Base-by-base conservation (phyloP, 164 flowering plant genomes). In the Saururus chinensis region DNA sequence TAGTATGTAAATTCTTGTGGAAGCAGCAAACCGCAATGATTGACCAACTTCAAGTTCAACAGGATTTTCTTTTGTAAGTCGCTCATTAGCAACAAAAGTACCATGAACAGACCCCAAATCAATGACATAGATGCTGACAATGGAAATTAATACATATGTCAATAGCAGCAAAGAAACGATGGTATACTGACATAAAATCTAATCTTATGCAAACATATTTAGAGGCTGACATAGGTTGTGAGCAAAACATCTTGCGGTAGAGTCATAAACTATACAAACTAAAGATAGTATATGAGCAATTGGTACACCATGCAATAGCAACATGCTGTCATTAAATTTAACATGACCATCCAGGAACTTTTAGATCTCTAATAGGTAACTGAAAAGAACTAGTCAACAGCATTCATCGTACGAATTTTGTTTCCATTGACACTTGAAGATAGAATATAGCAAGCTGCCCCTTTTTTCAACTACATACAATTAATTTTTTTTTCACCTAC, bases 91-190 rank as follows among this genome's bases (percentile, higher is more conserved):
- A 68, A 90, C 99, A 81, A 93, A 93, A 48, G 97, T 93, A 40
- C 97, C 97, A 70, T 93, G 98, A 16, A 82, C 98, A 66, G 99
- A 90, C 60, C 99, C 97, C 81, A 90, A 73, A 81, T 93, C 99
- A 64, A 93, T 88, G 35, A 93, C 97, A 69, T 74, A 93, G 59
- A 93, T 68, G 79, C 99, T 90, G 97, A 13, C 7, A 16, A 55
- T 13, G 23, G 23, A 55, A 10, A 23, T 55, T 23, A 24, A 55
- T 55, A 12, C 10, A 54, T 7, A 54, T 54, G 17, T 21, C 4
- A 55, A 6, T 23, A 55, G 22, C 20, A 53, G 20, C 10, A 53
- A 53, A n/a, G n/a, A n/a, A 8, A 53, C 19, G 6, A 53, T 30
- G 23, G 14, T 12, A 45, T 2, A 45, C 49, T 12, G 14, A n/a